Conservation (phyloP, 805 yeast genomes). For the Saturnispora quitensis region DNA sequence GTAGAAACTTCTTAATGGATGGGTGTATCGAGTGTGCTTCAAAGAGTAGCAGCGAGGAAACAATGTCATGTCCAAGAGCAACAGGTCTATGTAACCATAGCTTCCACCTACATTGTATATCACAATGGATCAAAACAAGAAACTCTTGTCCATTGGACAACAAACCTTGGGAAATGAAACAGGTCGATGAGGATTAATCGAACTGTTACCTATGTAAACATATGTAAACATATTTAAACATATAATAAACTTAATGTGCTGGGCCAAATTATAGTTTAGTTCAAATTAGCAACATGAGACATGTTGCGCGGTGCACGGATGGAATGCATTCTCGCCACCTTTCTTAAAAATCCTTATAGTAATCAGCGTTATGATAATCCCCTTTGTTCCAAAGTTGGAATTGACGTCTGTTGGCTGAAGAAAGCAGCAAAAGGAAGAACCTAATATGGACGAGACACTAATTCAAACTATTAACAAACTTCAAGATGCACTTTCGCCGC, state of each 20-base stretch:
- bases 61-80: constrained; percentile 67
- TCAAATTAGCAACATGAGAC: neutral
- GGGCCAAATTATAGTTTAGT: neutral
- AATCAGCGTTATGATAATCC: neutral
- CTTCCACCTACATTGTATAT: constrained; percentile 95
- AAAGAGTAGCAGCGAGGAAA: constrained; percentile 34
- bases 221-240: neutral
- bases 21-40: constrained; percentile 90
- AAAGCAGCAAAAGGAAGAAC: neutral
- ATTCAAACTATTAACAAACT: constrained; percentile 82
- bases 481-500: constrained; percentile 94
- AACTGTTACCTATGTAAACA: neutral
- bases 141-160: constrained; percentile 95
- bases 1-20: constrained; percentile 97
- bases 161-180: constrained; percentile 61
- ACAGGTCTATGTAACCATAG: constrained; percentile 98
- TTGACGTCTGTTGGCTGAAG: neutral
- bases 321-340: neutral
- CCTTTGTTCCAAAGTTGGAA: neutral
- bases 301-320: neutral
- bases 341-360: neutral
- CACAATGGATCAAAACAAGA: constrained; percentile 90
- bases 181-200: constrained; percentile 18
- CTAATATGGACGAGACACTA: constrained; percentile 60
- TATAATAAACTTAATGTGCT: neutral